Conservation (phyloP, 2,329 filamentous ascomycete species). For the Xylaria sp. region DNA sequence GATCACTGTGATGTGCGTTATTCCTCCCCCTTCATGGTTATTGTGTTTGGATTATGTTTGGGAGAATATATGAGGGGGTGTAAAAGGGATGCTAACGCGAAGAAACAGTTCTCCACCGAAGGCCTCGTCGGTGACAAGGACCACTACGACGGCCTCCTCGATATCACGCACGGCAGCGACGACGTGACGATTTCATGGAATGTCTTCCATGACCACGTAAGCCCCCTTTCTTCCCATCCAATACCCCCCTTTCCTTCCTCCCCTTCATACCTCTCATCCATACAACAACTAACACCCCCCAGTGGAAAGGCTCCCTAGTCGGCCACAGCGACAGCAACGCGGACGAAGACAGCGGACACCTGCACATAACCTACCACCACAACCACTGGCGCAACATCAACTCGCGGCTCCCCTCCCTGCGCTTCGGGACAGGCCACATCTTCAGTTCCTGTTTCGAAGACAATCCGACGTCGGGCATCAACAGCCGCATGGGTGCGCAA, state of each 20-base stretch:
- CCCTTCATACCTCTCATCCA: too few species aligned
- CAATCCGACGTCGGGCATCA: conserved; percentile 42
- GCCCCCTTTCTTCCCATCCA: conserved; percentile 1
- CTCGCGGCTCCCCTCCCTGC: conserved; percentile 57
- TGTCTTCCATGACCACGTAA: conserved; percentile 39
- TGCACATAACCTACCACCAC: conserved; percentile 61
- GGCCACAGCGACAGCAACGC: conserved; percentile 56
- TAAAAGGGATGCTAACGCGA: too few species aligned
- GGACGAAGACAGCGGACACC: conserved; percentile 54
- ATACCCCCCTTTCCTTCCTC: background rate
- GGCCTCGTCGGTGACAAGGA: conserved; percentile 37
- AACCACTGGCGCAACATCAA: conserved; percentile 62
- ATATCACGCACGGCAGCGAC: conserved; percentile 41
- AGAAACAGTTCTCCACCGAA: conserved; percentile 23
- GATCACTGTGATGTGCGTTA: conserved; percentile 39
- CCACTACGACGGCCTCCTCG: conserved; percentile 40
- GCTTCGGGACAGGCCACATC: conserved; percentile 61
- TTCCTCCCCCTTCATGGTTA: background rate
- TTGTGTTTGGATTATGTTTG: too few species aligned
- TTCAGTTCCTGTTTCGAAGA: conserved; percentile 48
- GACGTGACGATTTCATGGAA: conserved; percentile 40
- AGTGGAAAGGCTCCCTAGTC: conserved; percentile 52
- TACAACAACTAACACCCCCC: background rate
- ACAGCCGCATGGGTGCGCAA: conserved; percentile 48
- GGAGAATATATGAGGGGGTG: too few species aligned